phyloP scores from a whole-genome alignment of 75 land plant genomes.

The Azolla pinnata region DNA sequence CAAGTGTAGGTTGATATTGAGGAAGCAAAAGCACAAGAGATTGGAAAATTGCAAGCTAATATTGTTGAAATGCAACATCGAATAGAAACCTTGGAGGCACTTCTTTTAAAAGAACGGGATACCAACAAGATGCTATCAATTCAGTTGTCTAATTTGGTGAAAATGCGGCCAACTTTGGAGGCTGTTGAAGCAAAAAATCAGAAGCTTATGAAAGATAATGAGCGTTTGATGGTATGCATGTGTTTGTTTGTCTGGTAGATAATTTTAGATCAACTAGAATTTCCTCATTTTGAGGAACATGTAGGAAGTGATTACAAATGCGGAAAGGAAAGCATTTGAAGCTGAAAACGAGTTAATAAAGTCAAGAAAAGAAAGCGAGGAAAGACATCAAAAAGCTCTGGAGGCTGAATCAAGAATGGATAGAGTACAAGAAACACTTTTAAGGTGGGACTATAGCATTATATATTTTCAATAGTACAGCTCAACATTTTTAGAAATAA shows the following conservation, averaged over 20 bases:
- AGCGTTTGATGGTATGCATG: conserved; percentile 45
- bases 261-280: too few species aligned
- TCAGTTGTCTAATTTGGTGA: conserved; percentile 70
- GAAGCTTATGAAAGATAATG: conserved; percentile 49
- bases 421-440: conserved; percentile 59
- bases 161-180: conserved; percentile 58
- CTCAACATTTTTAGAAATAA: too few species aligned
- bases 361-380: conserved; percentile 42
- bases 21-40: conserved; percentile 78
- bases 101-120: conserved; percentile 54
- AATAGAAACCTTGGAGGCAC: conserved; percentile 56
- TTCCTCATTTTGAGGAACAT: too few species aligned
- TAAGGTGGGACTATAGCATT: too few species aligned
- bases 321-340: conserved; percentile 42
- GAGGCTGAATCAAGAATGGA: conserved; percentile 54
- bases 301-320: too few species aligned
- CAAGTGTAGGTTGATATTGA: conserved; percentile 69
- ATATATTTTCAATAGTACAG: too few species aligned
- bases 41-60: conserved; percentile 57
- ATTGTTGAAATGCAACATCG: conserved; percentile 55
- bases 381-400: conserved; percentile 42
- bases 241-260: too few species aligned
- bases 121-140: conserved; percentile 61
- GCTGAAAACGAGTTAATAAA: conserved; percentile 34
- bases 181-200: conserved; percentile 60